phyloP scores from a whole-genome alignment of 2,329 filamentous ascomycete species.

The Fusarium sororula region DNA sequence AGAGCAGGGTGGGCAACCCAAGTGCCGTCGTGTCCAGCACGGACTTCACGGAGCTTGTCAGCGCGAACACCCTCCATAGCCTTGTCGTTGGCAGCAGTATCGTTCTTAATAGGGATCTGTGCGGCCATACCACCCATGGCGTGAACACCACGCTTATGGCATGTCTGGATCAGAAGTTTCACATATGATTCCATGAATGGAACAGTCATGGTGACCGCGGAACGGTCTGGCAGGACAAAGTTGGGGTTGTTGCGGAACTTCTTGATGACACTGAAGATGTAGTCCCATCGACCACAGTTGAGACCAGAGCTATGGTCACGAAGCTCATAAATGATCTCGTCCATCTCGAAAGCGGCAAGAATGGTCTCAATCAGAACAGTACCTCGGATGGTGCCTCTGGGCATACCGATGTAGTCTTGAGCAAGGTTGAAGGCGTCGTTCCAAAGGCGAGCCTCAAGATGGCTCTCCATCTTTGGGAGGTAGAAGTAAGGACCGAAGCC shows the following conservation, averaged over 20 bases:
- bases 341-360: conserved; percentile 98
- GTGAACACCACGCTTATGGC: conserved; percentile 95
- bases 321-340: conserved; percentile 99
- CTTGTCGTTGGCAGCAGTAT: conserved; percentile 87
- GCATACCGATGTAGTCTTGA: conserved; percentile 92
- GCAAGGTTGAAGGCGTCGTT: conserved; percentile 97
- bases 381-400: conserved; percentile 89
- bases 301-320: conserved; percentile 95
- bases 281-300: conserved; percentile 99
- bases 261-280: conserved; percentile 99
- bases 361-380: conserved; percentile 99
- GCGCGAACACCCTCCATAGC: conserved; percentile 93
- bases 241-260: conserved; percentile 95
- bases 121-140: conserved; percentile 99
- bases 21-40: conserved; percentile 93
- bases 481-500: conserved; percentile 97
- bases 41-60: conserved; percentile 95
- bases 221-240: conserved; percentile 93
- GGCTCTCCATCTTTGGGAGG: conserved; percentile 97
- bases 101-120: conserved; percentile 98
- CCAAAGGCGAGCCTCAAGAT: conserved; percentile 96
- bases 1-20: conserved; percentile 98
- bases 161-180: conserved; percentile 97
- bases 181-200: conserved; percentile 98
- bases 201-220: conserved; percentile 93